Conservation (phyloP, 2,329 filamentous ascomycete species). For the Phyllosticta citribraziliensis region DNA sequence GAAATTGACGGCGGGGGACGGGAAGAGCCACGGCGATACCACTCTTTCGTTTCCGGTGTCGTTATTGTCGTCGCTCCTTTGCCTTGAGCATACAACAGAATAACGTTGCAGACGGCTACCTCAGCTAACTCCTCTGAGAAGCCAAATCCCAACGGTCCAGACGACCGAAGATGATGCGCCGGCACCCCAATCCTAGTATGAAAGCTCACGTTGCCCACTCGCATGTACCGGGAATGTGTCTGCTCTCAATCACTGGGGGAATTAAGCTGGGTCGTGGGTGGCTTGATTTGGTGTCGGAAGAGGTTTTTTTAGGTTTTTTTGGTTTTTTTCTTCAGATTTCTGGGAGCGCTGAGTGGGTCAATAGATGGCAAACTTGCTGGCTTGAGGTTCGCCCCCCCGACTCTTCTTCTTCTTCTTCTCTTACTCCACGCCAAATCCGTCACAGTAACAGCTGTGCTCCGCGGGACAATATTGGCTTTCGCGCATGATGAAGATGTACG, state of each 20-base stretch:
- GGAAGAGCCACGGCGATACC: no score
- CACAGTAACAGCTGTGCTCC: slow-evolving; percentile 52
- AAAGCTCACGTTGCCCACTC: slow-evolving; percentile 7
- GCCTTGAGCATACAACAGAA: no score
- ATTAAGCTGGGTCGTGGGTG: slow-evolving; percentile 8
- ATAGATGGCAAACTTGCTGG: slow-evolving; percentile 2
- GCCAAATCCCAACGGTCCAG: no score
- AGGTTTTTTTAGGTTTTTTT: no score
- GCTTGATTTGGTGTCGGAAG: slow-evolving; percentile 11
- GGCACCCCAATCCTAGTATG: slow-evolving; percentile 11
- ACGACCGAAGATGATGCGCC: no score
- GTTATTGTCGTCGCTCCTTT: no score
- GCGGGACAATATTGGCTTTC: slow-evolving; percentile 38
- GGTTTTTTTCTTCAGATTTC: no score
- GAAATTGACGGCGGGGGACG: no score
- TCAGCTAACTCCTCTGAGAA: no score
- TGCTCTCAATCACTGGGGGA: neutral
- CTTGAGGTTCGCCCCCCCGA: neutral
- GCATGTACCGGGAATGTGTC: slow-evolving; percentile 12
- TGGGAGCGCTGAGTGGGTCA: slow-evolving; percentile 3
- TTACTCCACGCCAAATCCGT: slow-evolving; percentile 45
- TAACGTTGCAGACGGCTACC: no score
- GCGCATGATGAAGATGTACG: slow-evolving; percentile 49
- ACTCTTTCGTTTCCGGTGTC: no score
- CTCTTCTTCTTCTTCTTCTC: no score